A percentile compares a stretch with the other conserved stretches of the same genome.
Evolutionary conservation across 1,284 basidiomycete genomes (phyloP).

Genomic region (Sporisorium graminicola): DNA sequence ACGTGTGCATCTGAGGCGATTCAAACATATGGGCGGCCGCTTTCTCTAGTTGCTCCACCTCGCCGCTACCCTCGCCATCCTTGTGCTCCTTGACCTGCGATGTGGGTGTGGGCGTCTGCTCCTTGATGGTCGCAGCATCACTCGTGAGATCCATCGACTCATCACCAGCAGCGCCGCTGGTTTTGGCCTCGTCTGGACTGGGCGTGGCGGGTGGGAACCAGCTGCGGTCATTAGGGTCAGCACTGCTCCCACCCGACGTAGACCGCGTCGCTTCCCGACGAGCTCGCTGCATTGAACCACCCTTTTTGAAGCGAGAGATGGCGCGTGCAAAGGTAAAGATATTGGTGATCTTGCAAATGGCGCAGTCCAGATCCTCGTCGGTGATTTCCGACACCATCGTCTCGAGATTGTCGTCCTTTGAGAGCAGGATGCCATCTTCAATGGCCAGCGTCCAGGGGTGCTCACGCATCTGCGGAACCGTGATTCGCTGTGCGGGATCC

Average conservation of each 20-base stretch:
- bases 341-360: slow-evolving; percentile 65
- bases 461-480: slow-evolving; percentile 51
- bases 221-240: slow-evolving; percentile 20
- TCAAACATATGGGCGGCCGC: slow-evolving; percentile 36
- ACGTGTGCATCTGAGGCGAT: slow-evolving; percentile 40
- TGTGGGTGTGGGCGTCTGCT: slow-evolving; percentile 18
- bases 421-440: slow-evolving; percentile 46
- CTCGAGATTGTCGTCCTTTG: slow-evolving; percentile 55
- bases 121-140: slow-evolving; percentile 28
- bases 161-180: background rate
- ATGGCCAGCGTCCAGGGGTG: slow-evolving; percentile 61
- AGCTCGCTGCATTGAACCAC: slow-evolving; percentile 31
- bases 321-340: slow-evolving; percentile 67
- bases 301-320: slow-evolving; percentile 66
- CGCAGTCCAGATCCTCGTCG: slow-evolving; percentile 65
- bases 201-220: slow-evolving; percentile 33
- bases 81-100: background rate
- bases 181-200: slow-evolving; percentile 10
- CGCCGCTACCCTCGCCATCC: background rate
- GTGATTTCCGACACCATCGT: slow-evolving; percentile 62
- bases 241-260: slow-evolving; percentile 25
- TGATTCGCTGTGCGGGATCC: slow-evolving; percentile 58
- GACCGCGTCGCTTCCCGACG: slow-evolving; percentile 27
- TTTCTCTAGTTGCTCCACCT: slow-evolving; percentile 13
- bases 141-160: background rate